Evolutionary conservation across 129 eudicot genomes (phyloP).

Genomic region (Deinandra increscens): DNA sequence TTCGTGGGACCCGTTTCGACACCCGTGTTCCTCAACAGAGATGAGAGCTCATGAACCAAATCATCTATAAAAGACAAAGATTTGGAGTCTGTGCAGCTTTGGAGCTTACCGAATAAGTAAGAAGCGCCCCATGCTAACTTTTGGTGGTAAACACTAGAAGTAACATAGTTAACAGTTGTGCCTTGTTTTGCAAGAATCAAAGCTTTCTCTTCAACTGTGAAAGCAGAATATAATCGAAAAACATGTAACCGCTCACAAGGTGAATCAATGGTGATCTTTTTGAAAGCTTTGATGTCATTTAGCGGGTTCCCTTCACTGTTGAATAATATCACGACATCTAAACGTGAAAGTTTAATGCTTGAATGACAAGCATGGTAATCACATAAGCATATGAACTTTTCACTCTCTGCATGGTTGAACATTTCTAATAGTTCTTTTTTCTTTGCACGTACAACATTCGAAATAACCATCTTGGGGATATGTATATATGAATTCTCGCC

Average conservation of each 20-base stretch:
- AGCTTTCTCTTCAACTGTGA: conserved; percentile 68
- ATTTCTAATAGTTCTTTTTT: conserved; percentile 31
- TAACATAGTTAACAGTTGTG: conserved; percentile 3
- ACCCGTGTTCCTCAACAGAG: conserved; percentile 26
- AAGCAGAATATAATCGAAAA: conserved; percentile 57
- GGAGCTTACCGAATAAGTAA: conserved; percentile 40
- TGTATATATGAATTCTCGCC: conserved; percentile 57
- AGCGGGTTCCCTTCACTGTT: conserved; percentile 66
- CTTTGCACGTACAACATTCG: conserved; percentile 7
- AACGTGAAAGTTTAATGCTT: conserved; percentile 34
- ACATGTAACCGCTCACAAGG: conserved; percentile 41
- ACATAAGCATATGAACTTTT: conserved; percentile 43
- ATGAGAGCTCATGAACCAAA: conserved; percentile 42
- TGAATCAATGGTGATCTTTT: conserved; percentile 46
- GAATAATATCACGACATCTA: conserved; percentile 60
- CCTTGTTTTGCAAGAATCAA: conserved; percentile 56
- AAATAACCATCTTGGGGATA: conserved; percentile 28
- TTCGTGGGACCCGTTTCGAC: background rate
- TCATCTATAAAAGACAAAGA: conserved; percentile 31
- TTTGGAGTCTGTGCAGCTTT: conserved; percentile 14
- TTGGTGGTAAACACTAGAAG: conserved; percentile 35
- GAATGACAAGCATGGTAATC: conserved; percentile 56
- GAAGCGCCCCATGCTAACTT: conserved; percentile 64
- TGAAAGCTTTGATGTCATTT: conserved; percentile 52
- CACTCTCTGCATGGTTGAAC: conserved; percentile 39